A percentile compares a stretch with the other conserved stretches of the same genome.
phyloP scores from a whole-genome alignment of 495 filamentous ascomycete genomes.

The Neurospora sp. region DNA sequence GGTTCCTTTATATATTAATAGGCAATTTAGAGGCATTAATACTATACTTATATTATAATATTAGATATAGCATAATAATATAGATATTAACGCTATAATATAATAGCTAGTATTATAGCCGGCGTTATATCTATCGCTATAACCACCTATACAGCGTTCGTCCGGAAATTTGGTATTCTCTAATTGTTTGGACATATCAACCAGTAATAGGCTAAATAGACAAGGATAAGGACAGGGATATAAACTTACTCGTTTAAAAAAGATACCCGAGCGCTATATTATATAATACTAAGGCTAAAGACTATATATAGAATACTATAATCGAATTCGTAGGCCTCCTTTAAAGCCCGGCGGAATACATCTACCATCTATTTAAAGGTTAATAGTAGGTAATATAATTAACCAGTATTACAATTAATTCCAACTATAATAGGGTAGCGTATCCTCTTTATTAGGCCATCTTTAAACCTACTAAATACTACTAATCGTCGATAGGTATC shows the following conservation, averaged over 20 bases:
- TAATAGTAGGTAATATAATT: neutral
- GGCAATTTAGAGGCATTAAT: no score
- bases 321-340: neutral
- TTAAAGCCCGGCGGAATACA: neutral
- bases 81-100: no score
- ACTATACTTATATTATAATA: no score
- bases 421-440: neutral
- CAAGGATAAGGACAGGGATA: no score
- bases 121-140: no score
- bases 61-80: no score
- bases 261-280: neutral
- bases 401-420: neutral
- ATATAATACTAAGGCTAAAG: neutral
- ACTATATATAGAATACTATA: neutral
- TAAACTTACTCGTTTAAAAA: neutral
- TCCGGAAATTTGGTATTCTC: neutral
- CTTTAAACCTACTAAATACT: neutral
- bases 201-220: neutral
- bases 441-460: neutral
- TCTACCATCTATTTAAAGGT: neutral
- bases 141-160: no score
- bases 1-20: no score
- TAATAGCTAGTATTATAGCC: no score
- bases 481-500: neutral
- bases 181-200: neutral